phyloP scores from a whole-genome alignment of 2,329 filamentous ascomycete genomes.

The Ophiocordyceps camponoti-leonardi region DNA sequence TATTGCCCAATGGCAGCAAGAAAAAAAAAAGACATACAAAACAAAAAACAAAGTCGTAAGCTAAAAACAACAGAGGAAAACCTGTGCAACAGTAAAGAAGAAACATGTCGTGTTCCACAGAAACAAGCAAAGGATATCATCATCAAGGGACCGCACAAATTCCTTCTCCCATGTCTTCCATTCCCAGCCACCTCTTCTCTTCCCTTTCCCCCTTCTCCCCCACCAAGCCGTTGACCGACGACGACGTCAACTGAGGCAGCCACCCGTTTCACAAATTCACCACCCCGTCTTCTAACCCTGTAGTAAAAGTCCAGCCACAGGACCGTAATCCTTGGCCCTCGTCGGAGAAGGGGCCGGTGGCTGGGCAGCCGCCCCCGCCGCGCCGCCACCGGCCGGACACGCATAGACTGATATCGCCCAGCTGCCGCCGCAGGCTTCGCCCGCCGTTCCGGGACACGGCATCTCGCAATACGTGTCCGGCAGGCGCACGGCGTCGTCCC shows the following conservation, averaged over 20 bases:
- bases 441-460: conserved; percentile 5
- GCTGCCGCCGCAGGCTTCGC: conserved; percentile 8
- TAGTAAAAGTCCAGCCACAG: background rate
- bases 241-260: background rate
- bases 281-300: too few species aligned
- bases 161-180: background rate
- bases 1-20: background rate
- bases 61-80: background rate
- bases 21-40: background rate
- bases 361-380: background rate
- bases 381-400: background rate
- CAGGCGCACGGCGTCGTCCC: conserved; percentile 7
- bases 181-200: background rate
- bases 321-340: background rate
- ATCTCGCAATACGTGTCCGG: conserved; percentile 9
- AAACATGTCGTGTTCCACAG: background rate
- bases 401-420: conserved; percentile 10
- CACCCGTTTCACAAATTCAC: too few species aligned
- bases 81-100: background rate
- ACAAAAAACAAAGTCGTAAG: background rate
- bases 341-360: background rate
- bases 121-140: background rate
- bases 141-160: background rate
- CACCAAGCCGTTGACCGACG: background rate
- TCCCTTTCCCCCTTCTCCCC: background rate